Evolutionary conservation across 192 early-diverging fungal genomes (phyloP).

Genomic region (Funneliformis geosporum): DNA sequence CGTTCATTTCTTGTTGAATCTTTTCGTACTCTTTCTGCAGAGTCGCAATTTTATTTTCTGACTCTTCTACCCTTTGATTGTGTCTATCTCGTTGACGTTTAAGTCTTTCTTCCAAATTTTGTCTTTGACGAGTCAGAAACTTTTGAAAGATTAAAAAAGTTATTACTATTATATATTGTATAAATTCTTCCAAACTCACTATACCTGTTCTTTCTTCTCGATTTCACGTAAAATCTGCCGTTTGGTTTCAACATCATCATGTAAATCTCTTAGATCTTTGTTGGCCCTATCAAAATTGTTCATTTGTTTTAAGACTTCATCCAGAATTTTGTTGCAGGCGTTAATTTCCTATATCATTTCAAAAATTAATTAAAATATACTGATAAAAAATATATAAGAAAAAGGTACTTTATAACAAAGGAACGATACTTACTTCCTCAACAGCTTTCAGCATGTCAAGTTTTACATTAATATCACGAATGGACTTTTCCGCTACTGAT

Average conservation of each 20-base stretch:
- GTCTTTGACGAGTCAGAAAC: slow-evolving; percentile 10
- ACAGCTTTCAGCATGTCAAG: neutral
- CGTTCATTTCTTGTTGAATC: neutral
- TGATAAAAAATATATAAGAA: too few species aligned
- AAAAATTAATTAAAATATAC: neutral
- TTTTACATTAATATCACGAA: slow-evolving; percentile 7
- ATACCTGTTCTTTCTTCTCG: slow-evolving; percentile 9
- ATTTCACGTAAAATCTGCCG: slow-evolving; percentile 6
- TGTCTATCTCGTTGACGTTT: slow-evolving; percentile 12
- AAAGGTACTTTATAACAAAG: neutral
- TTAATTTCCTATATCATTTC: slow-evolving; percentile 8
- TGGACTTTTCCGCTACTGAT: neutral
- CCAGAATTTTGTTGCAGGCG: slow-evolving; percentile 7
- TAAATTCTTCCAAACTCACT: neutral
- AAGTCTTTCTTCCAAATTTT: slow-evolving; percentile 11
- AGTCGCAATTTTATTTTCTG: neutral
- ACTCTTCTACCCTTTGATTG: slow-evolving; percentile 1
- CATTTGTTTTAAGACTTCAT: slow-evolving; percentile 13
- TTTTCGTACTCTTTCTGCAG: slow-evolving; percentile 2
- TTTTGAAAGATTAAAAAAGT: neutral
- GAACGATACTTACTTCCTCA: neutral
- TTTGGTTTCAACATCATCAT: neutral
- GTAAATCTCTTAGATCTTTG: slow-evolving; percentile 13
- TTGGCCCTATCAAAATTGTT: neutral
- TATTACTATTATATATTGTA: neutral